Evolutionary conservation across 345 rosid genomes (phyloP).

Genomic region (Brassica incana): DNA sequence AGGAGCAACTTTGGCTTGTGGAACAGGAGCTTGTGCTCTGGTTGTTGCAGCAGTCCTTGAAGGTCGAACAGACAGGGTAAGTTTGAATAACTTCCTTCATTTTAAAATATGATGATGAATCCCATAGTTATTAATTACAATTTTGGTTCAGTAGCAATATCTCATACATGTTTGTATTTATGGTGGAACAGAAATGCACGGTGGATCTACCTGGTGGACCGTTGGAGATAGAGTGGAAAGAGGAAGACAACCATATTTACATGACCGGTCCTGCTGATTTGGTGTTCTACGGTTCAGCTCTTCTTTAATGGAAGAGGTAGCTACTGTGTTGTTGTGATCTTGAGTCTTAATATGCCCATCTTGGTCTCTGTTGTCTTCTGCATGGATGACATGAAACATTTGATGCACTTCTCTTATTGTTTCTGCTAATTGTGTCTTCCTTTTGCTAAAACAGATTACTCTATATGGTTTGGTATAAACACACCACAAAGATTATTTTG

Average conservation of each 20-base stretch:
- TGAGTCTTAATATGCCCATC: neutral
- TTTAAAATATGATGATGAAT: neutral
- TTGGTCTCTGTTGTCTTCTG: neutral
- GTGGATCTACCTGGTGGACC: slow-evolving; percentile 96
- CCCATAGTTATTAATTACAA: neutral
- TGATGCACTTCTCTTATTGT: neutral
- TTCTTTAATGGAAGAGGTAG: slow-evolving; percentile 36
- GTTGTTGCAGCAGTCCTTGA: slow-evolving; percentile 98
- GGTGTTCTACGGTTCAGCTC: slow-evolving; percentile 79
- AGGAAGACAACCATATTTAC: slow-evolving; percentile 78
- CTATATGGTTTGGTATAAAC: neutral
- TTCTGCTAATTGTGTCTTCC: neutral
- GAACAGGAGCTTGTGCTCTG: slow-evolving; percentile 97
- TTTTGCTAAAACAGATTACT: neutral
- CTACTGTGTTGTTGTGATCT: slow-evolving; percentile 15
- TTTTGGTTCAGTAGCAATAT: neutral
- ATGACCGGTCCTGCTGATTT: slow-evolving; percentile 95
- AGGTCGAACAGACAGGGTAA: slow-evolving; percentile 80
- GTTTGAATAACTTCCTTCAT: slow-evolving; percentile 24
- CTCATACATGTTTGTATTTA: slow-evolving; percentile 32
- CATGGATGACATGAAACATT: neutral
- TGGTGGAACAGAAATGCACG: slow-evolving; percentile 62
- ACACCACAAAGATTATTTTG: neutral
- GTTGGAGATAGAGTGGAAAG: slow-evolving; percentile 89
- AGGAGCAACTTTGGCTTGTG: slow-evolving; percentile 98